Percentiles rank a stretch among this genome's conserved stretches.
These are phyloP conservation scores for Lasiosphaeriaceae sp. DNA, from an alignment of 495 filamentous ascomycete species.

Conservation along the genomic window DNA sequence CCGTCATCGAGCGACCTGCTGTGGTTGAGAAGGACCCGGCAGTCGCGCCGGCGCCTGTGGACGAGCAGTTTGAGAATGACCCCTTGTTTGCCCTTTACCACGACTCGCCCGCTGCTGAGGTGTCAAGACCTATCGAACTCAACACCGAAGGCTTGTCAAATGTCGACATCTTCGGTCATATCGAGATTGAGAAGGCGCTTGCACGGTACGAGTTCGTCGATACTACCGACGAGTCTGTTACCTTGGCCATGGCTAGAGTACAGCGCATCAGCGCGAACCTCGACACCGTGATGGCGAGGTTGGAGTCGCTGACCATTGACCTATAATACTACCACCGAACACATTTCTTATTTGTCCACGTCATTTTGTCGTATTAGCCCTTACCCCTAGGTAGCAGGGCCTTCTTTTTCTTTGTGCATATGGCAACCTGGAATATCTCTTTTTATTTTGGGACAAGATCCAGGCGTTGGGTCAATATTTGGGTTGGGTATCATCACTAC, in stretches of 20 bases:
- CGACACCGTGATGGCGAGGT: slow-evolving; percentile 33
- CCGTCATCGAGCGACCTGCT: slow-evolving; percentile 42
- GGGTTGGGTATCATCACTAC: too few species aligned
- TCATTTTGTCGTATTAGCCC: background rate
- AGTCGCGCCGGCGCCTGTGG: slow-evolving; percentile 23
- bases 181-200: slow-evolving; percentile 55
- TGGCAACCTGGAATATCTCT: background rate
- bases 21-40: slow-evolving; percentile 29
- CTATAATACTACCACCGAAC: slow-evolving; percentile 23
- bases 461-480: background rate
- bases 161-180: slow-evolving; percentile 50
- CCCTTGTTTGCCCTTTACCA: slow-evolving; percentile 61
- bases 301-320: slow-evolving; percentile 34
- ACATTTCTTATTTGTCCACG: background rate
- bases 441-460: background rate
- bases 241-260: slow-evolving; percentile 35
- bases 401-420: background rate
- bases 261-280: slow-evolving; percentile 39
- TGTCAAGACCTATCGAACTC: slow-evolving; percentile 15
- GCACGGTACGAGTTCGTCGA: slow-evolving; percentile 56
- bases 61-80: slow-evolving; percentile 37
- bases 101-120: slow-evolving; percentile 30
- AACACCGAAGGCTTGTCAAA: slow-evolving; percentile 29
- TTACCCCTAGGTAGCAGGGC: background rate
- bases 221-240: slow-evolving; percentile 36